These are phyloP conservation scores for Nicotiana otophora DNA, from an alignment of 257 asterid genomes.

Conservation along the genomic window DNA sequence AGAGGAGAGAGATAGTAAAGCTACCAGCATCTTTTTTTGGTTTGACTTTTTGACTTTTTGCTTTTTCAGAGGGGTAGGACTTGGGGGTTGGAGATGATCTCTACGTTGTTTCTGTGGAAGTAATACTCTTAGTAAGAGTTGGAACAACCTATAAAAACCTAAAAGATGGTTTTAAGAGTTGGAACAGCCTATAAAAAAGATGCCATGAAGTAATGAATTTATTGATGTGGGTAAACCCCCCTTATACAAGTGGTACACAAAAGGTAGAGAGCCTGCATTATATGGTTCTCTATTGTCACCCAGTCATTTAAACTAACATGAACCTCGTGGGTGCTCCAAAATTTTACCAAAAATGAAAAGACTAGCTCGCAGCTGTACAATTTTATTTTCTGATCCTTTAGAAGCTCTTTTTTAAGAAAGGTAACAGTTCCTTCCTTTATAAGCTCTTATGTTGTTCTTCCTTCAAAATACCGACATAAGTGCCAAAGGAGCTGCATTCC, in stretches of 20 bases:
- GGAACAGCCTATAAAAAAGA: too few relatives aligned
- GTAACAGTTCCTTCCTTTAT: not conserved
- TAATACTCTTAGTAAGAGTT: not conserved
- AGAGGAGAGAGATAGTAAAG: not conserved
- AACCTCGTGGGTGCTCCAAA: not conserved
- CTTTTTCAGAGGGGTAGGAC: not conserved
- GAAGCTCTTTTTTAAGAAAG: not conserved
- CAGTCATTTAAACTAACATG: too few relatives aligned
- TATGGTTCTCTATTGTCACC: not conserved
- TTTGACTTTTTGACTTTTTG: not conserved
- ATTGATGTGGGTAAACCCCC: not conserved
- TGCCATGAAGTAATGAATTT: not conserved
- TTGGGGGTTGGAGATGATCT: not conserved
- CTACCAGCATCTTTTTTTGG: not conserved
- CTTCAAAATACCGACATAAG: not conserved
- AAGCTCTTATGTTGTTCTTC: not conserved
- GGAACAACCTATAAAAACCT: not conserved
- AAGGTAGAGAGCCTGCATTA: not conserved
- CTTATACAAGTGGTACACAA: not conserved
- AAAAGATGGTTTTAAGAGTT: too few relatives aligned
- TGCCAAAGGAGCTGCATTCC: not conserved
- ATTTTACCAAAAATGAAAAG: not conserved
- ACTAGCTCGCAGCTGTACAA: not conserved
- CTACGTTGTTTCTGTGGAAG: not conserved
- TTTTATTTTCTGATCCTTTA: not conserved